Conservation (phyloP, 306 rosid genomes). For the Cyclanthera cordifolia region DNA sequence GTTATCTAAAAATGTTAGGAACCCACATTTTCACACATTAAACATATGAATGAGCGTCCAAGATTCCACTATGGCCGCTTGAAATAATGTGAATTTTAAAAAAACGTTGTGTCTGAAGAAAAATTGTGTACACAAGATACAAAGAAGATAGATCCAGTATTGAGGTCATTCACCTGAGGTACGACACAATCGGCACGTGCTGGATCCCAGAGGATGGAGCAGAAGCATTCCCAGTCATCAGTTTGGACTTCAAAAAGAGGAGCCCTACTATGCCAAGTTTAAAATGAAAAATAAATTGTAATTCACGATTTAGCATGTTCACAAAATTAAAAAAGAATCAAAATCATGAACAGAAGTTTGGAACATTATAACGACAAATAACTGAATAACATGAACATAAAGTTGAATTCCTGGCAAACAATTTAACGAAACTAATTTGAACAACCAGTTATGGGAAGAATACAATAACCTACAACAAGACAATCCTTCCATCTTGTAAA, state of each 20-base stretch:
- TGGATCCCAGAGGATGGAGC: constrained; percentile 40
- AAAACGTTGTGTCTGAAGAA: not conserved
- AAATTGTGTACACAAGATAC: not conserved
- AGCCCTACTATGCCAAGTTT: constrained; percentile 24
- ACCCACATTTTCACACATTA: too few species aligned
- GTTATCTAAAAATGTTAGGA: too few species aligned
- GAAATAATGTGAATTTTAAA: not conserved
- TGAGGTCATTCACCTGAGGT: constrained; percentile 31
- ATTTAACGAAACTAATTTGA: not conserved
- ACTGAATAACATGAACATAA: not conserved
- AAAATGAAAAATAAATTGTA: not conserved
- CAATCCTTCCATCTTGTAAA: not conserved
- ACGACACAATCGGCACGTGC: constrained; percentile 41
- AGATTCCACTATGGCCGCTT: not conserved
- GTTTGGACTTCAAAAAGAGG: constrained; percentile 44
- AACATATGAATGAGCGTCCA: not conserved
- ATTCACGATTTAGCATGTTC: not conserved
- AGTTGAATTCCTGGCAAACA: not conserved
- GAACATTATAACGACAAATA: too few species aligned
- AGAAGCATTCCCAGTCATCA: constrained; percentile 46
- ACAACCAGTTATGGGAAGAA: not conserved
- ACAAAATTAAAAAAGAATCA: not conserved
- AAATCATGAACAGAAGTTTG: not conserved
- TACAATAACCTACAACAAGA: not conserved
- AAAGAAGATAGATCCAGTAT: not conserved